These are phyloP conservation scores for Mycena latifolia DNA, from an alignment of 768 basidiomycete species.

Conservation along the genomic window DNA sequence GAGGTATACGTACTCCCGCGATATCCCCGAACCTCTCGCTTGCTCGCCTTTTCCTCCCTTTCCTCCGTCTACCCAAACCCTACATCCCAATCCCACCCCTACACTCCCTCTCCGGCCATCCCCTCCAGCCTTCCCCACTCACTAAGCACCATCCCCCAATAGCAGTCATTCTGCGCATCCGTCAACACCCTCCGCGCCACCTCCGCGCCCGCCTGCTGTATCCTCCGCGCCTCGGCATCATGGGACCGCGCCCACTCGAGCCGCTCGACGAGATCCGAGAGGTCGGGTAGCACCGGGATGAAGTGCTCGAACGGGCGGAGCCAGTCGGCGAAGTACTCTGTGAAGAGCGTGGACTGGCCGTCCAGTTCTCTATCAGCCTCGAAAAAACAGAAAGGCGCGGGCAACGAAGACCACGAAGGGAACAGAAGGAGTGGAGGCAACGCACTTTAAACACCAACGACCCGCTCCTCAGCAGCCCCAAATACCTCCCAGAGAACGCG, in stretches of 20 bases:
- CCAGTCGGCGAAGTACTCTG: slow-evolving; percentile 33
- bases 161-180: slow-evolving; percentile 37
- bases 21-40: no score
- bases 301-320: slow-evolving; percentile 33
- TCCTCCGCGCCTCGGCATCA: slow-evolving; percentile 29
- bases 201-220: slow-evolving; percentile 25
- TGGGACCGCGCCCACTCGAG: slow-evolving; percentile 30
- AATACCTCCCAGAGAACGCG: slow-evolving; percentile 28
- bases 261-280: slow-evolving; percentile 31
- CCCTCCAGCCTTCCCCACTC: slow-evolving; percentile 34
- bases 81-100: no score
- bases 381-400: no score
- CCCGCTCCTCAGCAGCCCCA: slow-evolving; percentile 25
- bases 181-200: slow-evolving; percentile 31
- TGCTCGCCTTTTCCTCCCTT: no score
- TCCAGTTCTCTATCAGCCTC: no score
- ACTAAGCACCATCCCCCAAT: slow-evolving; percentile 23
- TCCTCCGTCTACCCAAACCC: no score
- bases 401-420: no score
- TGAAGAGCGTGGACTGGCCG: slow-evolving; percentile 30
- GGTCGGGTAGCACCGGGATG: slow-evolving; percentile 32
- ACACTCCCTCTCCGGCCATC: background rate
- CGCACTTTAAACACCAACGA: slow-evolving; percentile 32
- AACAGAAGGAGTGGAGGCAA: no score
- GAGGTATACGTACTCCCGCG: no score